Base-by-base conservation (phyloP, 2,329 filamentous ascomycete species). In the Talaromyces funiculosus region DNA sequence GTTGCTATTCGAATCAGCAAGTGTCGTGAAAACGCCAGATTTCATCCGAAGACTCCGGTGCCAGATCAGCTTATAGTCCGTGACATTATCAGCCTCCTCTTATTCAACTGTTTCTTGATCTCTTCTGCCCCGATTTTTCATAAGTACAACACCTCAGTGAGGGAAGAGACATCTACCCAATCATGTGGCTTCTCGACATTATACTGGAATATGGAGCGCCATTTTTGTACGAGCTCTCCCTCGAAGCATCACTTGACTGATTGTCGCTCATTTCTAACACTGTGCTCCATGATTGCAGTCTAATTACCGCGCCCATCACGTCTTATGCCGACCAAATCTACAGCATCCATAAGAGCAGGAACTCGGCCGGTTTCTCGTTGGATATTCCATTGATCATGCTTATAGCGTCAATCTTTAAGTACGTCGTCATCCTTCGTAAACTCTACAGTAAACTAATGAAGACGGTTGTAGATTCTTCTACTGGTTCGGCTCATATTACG, bases 361-460 rank as follows among this genome's bases (percentile, higher is more conserved):
- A 78, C 60, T 86, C 84, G 3, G 82, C 81, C 35, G 85, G 85
- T 33, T 88, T 88, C 73, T 87, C 84, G 16, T 76, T 88, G 66
- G 85, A 88, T 68, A 86, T 87, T 38, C 85, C 85, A 16, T 73
- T 87, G 67, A 87, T 87, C 65, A 87, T 87, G 85, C 82, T 87
- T 18, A 77, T 85, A 60, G 81, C 85, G 35, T 86, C 84, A 38
- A 85, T 87, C 61, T 70, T 86, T 18, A 87, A 87, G 82, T 84
- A 70, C 66, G 73, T 60, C 8, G 10, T 18, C 18, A 5, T 35
- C 38, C 47, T 37, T 37, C 14, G 4, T 4, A 37, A 14, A 5
- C 14, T 10, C 7, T 42, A n/a, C 18, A 20, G 2, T 20, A 5
- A 51, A 10, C 43, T 61, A 35, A 61, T 20, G 33, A 45, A 1